Conservation (phyloP, 2,329 filamentous ascomycete species). For the Tricladium varicosporioides region DNA sequence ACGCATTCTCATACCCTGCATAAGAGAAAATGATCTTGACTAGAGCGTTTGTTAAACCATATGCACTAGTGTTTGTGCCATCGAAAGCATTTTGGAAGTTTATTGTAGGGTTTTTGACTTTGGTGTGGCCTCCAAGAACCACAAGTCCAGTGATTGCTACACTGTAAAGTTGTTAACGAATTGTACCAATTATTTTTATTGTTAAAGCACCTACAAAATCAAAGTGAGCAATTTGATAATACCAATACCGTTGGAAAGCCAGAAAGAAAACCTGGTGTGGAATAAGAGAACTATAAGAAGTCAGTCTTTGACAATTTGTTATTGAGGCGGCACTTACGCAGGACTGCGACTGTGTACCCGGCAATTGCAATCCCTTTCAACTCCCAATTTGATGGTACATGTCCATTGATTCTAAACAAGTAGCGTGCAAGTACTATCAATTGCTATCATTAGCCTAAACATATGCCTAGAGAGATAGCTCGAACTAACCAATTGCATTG, state of each 20-base stretch:
- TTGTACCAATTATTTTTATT: not conserved
- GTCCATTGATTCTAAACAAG: constrained; percentile 54
- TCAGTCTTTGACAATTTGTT: not conserved
- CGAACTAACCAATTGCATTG: constrained; percentile 51
- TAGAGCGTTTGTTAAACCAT: constrained; percentile 55
- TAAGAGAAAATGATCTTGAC: constrained; percentile 60
- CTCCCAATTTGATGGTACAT: constrained; percentile 56
- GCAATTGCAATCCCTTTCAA: constrained; percentile 65
- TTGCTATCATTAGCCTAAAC: not conserved
- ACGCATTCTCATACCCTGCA: constrained; percentile 56
- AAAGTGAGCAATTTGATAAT: constrained; percentile 59
- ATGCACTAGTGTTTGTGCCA: constrained; percentile 44
- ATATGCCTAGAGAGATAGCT: not conserved
- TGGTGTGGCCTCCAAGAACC: constrained; percentile 55
- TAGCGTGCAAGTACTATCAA: constrained; percentile 56
- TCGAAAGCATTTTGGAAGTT: constrained; percentile 57
- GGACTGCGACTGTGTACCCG: constrained; percentile 34
- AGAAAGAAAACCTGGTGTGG: constrained; percentile 57
- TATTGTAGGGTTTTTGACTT: constrained; percentile 46
- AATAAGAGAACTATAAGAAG: constrained; percentile 41
- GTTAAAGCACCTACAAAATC: constrained; percentile 45
- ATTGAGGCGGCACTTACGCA: constrained; percentile 42
- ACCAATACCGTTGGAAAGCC: constrained; percentile 55
- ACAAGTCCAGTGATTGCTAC: constrained; percentile 60
- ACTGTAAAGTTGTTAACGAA: constrained; percentile 21